phyloP scores from a whole-genome alignment of 345 rosid genomes.

The Aquilaria sinensis region DNA sequence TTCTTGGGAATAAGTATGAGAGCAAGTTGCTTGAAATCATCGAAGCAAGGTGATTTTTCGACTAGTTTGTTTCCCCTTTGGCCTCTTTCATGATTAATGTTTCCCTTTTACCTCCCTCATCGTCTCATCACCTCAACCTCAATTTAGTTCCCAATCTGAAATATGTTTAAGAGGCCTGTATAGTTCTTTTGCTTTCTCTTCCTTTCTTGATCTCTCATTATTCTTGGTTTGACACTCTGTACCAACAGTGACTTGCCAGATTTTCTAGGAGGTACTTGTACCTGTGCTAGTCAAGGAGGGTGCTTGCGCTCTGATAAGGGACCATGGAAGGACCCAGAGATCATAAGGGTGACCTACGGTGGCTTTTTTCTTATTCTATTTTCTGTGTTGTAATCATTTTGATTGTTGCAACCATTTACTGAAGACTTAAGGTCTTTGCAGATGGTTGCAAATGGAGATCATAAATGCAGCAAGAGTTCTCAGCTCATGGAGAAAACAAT shows the following conservation, averaged over 20 bases:
- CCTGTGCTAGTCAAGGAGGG: slow-evolving; percentile 80
- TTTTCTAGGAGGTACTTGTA: slow-evolving; percentile 88
- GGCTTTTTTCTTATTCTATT: slow-evolving; percentile 1
- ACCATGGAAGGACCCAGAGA: slow-evolving; percentile 77
- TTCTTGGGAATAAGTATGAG: slow-evolving; percentile 90
- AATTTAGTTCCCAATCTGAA: neutral
- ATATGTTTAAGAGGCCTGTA: slow-evolving; percentile 2
- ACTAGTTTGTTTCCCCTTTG: neutral
- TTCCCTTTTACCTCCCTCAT: neutral
- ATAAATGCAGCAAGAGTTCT: slow-evolving; percentile 44
- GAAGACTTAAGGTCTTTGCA: slow-evolving; percentile 21
- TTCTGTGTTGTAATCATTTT: neutral
- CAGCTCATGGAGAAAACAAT: slow-evolving; percentile 39
- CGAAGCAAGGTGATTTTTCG: slow-evolving; percentile 52
- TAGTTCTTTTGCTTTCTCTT: neutral
- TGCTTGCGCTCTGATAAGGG: slow-evolving; percentile 96
- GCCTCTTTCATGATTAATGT: neutral
- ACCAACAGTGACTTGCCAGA: slow-evolving; percentile 73
- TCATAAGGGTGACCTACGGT: slow-evolving; percentile 47
- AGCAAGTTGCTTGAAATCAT: slow-evolving; percentile 92
- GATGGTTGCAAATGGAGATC: slow-evolving; percentile 73
- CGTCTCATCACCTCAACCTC: neutral
- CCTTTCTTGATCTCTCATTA: neutral
- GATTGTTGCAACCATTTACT: neutral
- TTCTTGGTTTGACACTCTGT: slow-evolving; percentile 9